phyloP scores from a whole-genome alignment of 1,284 basidiomycete genomes.

The Ceratobasidium sp. region DNA sequence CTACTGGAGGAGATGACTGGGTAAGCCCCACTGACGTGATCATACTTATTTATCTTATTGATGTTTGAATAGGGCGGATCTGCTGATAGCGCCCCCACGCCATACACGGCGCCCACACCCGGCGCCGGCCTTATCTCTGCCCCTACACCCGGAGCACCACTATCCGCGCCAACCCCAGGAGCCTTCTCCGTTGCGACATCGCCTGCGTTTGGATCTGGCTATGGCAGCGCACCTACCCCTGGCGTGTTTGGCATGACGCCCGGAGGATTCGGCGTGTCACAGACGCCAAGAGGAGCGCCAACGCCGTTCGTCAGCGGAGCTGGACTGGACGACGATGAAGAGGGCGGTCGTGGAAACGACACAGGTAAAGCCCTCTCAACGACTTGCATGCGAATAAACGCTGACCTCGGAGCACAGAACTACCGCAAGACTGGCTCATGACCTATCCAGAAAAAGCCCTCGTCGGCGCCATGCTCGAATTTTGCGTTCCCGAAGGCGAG shows the following conservation, averaged over 20 bases:
- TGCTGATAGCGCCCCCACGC: constrained; percentile 44
- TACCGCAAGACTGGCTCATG: constrained; percentile 51
- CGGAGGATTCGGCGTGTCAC: constrained; percentile 50
- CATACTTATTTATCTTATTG: constrained; percentile 22
- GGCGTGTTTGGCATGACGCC: constrained; percentile 53
- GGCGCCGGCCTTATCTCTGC: constrained; percentile 43
- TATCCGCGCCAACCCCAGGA: constrained; percentile 50
- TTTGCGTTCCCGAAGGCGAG: constrained; percentile 30
- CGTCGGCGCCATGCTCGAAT: constrained; percentile 33
- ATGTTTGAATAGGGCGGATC: constrained; percentile 27
- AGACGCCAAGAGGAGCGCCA: constrained; percentile 51
- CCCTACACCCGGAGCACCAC: constrained; percentile 47
- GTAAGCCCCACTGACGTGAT: constrained; percentile 23
- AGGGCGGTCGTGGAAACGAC: constrained; percentile 41
- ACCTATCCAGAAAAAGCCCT: constrained; percentile 32
- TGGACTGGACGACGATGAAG: constrained; percentile 22
- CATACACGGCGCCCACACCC: constrained; percentile 38
- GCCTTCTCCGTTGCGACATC: constrained; percentile 43
- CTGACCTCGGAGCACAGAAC: constrained; percentile 18
- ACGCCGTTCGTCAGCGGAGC: constrained; percentile 50
- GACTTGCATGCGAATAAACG: background rate
- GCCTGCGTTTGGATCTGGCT: constrained; percentile 41
- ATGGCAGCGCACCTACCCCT: constrained; percentile 55
- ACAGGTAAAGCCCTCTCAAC: background rate
- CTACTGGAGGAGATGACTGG: constrained; percentile 40